Evolutionary conservation across 345 rosid genomes (phyloP), one percentile per base, ranked within the genome.

Genomic region (Reutealis trisperma): DNA sequence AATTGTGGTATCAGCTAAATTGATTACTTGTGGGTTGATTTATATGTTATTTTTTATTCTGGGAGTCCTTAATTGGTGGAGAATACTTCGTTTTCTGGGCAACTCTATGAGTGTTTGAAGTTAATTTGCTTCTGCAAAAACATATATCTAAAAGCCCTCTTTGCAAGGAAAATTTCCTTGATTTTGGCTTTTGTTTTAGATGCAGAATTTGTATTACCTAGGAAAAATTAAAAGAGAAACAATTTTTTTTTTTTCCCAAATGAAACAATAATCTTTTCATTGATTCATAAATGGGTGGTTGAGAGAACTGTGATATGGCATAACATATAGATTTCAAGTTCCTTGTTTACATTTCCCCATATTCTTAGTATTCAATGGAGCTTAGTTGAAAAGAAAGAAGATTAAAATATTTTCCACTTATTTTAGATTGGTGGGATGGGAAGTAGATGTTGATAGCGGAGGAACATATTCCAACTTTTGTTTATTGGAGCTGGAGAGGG

Each of bases 381-480:
- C 19, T 41, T 66, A 41, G 45, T 22, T 65, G 25, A 19, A 65
- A 16, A 32, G 21, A 7, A 34, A 32, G 18, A 63, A 44, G 49
- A 25, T 66, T 14, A 64, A 64, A 21, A 64, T 64, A 19, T 64
- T 64, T 64, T 41, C 68, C 59, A 54, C n/a, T 54, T 54, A 34
- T 18, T 18, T 18, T 15, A 64, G 18, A 64, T 64, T n/a, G 37
- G 4, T 47, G 14, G 14, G 51, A 15, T 42, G 45, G 45, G 30
- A 27, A 37, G 41, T 4, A 37, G 41, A 37, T 37, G 41, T 5
- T 37, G 41, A 37, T 37, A 37, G 51, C 11, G 51, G 51, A 18
- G n/a, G 59, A 54, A 54, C 1, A 5, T 65, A 41, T 65, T 19
- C 41, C 47, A 21, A 2, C 70, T 63, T 14, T 63, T 61, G 32